A percentile compares a stretch with the other conserved stretches of the same genome.
These are phyloP conservation scores for Cubamyces sp. DNA, from an alignment of 768 basidiomycete species.

Conservation along the genomic window DNA sequence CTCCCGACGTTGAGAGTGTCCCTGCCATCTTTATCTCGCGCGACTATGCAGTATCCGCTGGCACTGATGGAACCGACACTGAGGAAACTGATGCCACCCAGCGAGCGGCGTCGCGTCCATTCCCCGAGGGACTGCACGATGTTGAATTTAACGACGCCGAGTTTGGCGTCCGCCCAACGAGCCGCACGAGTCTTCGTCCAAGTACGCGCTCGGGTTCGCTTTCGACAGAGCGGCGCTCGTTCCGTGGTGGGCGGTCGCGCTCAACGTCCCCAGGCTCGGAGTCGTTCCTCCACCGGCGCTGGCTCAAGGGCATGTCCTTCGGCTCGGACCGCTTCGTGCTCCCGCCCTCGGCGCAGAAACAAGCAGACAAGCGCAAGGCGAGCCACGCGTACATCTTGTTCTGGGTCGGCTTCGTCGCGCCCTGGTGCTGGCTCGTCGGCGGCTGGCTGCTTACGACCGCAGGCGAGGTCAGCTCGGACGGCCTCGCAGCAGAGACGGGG, in stretches of 20 bases:
- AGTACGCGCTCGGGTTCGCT: constrained; percentile 16
- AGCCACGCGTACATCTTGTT: constrained; percentile 54
- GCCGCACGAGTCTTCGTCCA: constrained; percentile 12
- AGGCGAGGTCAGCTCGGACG: constrained; percentile 43
- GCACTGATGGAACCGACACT: constrained; percentile 9
- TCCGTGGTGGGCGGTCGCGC: constrained; percentile 16
- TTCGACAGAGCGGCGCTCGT: constrained; percentile 23
- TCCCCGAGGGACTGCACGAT: constrained; percentile 25
- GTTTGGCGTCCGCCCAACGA: constrained; percentile 4
- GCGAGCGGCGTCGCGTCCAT: constrained; percentile 4
- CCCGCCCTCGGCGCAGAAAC: constrained; percentile 8
- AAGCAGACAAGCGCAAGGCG: not conserved
- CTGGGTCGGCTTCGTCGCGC: constrained; percentile 74
- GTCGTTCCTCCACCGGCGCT: constrained; percentile 35
- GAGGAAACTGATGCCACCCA: constrained; percentile 13
- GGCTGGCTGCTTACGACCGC: constrained; percentile 66
- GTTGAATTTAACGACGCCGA: constrained; percentile 11
- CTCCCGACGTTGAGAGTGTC: constrained; percentile 23
- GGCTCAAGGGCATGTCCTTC: constrained; percentile 33
- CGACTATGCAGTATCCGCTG: constrained; percentile 20
- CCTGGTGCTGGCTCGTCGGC: constrained; percentile 76
- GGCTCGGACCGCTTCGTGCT: constrained; percentile 25
- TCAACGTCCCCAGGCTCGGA: constrained; percentile 25
- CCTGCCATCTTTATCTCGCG: constrained; percentile 16
- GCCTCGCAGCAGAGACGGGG: constrained; percentile 33